A percentile compares a stretch with the other conserved stretches of the same genome.
Conservation (phyloP, 2,329 filamentous ascomycete species). For the Plectosphaerella cucumerina region DNA sequence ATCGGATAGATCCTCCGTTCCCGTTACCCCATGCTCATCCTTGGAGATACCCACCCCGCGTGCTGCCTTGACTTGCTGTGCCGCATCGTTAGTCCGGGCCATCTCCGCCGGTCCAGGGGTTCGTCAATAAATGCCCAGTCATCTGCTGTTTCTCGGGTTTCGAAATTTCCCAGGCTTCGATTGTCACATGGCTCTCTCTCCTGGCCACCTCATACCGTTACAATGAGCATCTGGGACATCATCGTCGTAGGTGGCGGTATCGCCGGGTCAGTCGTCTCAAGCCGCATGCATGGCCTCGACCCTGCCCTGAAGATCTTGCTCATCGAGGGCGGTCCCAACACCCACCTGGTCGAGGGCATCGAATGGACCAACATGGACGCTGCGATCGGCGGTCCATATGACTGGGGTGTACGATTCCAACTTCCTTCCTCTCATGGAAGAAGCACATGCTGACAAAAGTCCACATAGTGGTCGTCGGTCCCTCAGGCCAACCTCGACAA, state of each 20-base stretch:
- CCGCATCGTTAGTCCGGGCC: too few relatives aligned
- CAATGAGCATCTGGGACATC: slow-evolving; percentile 20
- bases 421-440: too few relatives aligned
- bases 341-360: slow-evolving; percentile 17
- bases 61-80: too few relatives aligned
- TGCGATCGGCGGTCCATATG: slow-evolving; percentile 22
- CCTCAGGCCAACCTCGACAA: slow-evolving; percentile 20
- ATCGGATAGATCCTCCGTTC: too few relatives aligned
- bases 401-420: slow-evolving; percentile 18
- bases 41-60: too few relatives aligned
- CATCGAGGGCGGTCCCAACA: slow-evolving; percentile 32
- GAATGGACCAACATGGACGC: slow-evolving; percentile 17
- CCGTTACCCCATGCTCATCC: too few relatives aligned
- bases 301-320: slow-evolving; percentile 26
- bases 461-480: slow-evolving; percentile 22
- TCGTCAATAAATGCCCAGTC: too few relatives aligned
- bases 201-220: neutral
- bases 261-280: slow-evolving; percentile 28
- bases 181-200: neutral
- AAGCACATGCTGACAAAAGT: too few relatives aligned
- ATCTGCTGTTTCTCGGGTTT: too few relatives aligned
- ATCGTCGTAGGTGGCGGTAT: slow-evolving; percentile 34
- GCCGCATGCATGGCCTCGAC: slow-evolving; percentile 21
- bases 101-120: too few relatives aligned
- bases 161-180: neutral